Evolutionary conservation across 371 early-diverging fungal genomes (phyloP).

Genomic region (Apophysomyces elegans): DNA sequence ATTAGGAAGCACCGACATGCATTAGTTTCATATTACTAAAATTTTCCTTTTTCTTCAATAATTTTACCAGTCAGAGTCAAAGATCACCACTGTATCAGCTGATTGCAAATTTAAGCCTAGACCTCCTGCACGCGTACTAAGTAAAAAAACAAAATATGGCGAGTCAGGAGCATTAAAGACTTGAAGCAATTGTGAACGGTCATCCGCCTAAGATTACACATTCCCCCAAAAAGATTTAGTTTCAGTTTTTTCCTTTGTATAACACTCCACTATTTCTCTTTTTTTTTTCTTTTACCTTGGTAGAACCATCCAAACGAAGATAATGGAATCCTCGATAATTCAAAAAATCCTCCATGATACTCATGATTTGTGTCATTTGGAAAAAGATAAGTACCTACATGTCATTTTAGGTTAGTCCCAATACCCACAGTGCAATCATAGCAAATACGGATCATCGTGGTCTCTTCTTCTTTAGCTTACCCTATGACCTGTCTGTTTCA

Average conservation of each 20-base stretch:
- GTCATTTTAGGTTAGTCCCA: too few relatives aligned
- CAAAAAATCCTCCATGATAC: conserved; percentile 96
- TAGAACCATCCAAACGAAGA: conserved; percentile 95
- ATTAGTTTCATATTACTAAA: too few relatives aligned
- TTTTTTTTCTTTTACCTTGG: conserved; percentile 54
- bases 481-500: conserved; percentile 87
- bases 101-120: conserved; percentile 98
- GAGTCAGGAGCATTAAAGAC: conserved; percentile 84
- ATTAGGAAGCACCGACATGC: too few relatives aligned
- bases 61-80: conserved; percentile 95
- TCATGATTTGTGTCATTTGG: conserved; percentile 99
- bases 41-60: too few relatives aligned
- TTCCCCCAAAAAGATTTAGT: too few relatives aligned
- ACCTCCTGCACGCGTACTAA: conserved; percentile 99
- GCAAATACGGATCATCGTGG: too few relatives aligned
- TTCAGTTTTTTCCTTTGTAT: background rate
- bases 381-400: conserved; percentile 92
- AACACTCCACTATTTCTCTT: background rate
- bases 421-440: background rate
- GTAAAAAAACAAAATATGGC: conserved; percentile 90
- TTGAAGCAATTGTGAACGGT: conserved; percentile 83
- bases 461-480: conserved; percentile 27
- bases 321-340: conserved; percentile 76
- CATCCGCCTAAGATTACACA: conserved; percentile 57
- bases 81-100: conserved; percentile 99